Conservation (phyloP, 2,329 filamentous ascomycete genomes). For the Trichoderma breve region DNA sequence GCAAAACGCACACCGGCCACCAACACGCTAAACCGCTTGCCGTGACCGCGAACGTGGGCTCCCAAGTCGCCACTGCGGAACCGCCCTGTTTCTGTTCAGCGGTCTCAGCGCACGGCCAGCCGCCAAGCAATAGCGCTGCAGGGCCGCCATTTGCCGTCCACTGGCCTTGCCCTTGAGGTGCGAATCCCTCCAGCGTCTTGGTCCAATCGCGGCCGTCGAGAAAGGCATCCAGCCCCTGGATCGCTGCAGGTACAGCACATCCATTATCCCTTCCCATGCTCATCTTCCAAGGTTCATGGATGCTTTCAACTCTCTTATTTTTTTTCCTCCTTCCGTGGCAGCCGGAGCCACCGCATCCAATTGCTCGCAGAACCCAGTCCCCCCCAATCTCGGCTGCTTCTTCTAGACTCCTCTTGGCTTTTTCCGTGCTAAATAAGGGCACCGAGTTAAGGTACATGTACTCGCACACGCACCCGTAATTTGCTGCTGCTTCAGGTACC, state of each 20-base stretch:
- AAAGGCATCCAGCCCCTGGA: background rate
- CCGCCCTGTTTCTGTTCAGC: background rate
- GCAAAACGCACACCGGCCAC: background rate
- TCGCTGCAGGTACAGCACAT: slow-evolving; percentile 6
- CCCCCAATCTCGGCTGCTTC: background rate
- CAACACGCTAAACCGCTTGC: background rate
- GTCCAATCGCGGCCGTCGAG: background rate
- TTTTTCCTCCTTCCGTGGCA: background rate
- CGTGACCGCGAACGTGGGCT: background rate
- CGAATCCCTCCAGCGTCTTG: background rate
- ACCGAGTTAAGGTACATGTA: background rate
- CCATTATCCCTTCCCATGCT: background rate
- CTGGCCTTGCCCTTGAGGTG: background rate
- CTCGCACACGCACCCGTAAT: background rate
- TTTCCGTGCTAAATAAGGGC: background rate
- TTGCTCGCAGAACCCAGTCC: background rate
- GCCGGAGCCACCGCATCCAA: background rate
- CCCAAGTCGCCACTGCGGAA: background rate
- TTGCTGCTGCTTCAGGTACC: background rate
- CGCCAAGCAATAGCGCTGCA: background rate
- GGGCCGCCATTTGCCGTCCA: background rate
- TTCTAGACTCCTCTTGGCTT: background rate
- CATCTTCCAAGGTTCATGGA: background rate
- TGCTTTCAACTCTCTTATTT: background rate
- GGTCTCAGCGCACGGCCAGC: background rate